Evolutionary conservation across 306 rosid species (phyloP), one percentile per base, ranked within the genome.

Genomic region (Lathyrus tuberosus): DNA sequence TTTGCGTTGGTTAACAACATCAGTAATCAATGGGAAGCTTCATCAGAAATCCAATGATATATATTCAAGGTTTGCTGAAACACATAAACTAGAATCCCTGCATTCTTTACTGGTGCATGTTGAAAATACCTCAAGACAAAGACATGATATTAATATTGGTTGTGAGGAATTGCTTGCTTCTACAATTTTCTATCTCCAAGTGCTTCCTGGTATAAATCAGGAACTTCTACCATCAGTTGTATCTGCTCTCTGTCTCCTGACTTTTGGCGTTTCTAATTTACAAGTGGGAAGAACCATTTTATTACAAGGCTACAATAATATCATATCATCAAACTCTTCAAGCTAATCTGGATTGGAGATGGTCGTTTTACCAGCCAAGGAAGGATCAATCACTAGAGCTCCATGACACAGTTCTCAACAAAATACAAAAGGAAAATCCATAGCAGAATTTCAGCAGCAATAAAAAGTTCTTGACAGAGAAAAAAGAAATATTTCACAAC

Each of bases 321-420:
- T 79, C 14, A 73, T 88, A 72, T 76, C 81, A 54, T 83, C 86
- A 33, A 77, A 78, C 4, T 76, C 85, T 78, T 80, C 71, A 40
- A 88, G 78, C 85, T 42, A 85, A 84, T 82, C 89, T 91, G 26
- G 41, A 86, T 30, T 93, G 98, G 98, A 88, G 89, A 84, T 93
- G 98, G 98, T 93, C 97, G 52, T 88, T 79, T 86, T 64, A 84
- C 74, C 83, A 75, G 81, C 88, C 89, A 67, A 85, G 90, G 92
- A 77, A 76, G 77, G 95, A 90, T 73, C 78, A 41, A 22, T 69
- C 82, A 0, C 62, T 67, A 84, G 89, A 81, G 67, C 54, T 52
- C 17, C 80, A 68, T 17, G 80, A 6, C 35, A 30, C 72, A n/a
- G n/a, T n/a, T n/a, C n/a, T n/a, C n/a, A n/a, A n/a, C n/a, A n/a